A percentile compares a stretch with the other conserved stretches of the same genome.
phyloP scores from a whole-genome alignment of 371 early-diverging fungal genomes.

The Apophysomyces elegans region DNA sequence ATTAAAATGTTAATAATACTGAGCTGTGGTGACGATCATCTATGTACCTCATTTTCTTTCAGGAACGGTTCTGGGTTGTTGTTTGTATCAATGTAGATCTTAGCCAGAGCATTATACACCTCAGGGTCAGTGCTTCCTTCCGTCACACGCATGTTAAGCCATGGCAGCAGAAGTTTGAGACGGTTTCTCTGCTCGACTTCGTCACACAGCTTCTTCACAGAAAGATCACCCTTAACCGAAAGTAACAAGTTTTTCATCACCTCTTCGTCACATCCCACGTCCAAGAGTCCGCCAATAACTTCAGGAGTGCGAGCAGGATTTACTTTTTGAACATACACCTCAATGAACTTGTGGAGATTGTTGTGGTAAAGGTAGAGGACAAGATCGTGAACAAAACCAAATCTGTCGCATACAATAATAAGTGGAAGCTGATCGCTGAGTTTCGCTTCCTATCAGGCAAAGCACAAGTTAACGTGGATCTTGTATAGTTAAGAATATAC shows the following conservation, averaged over 20 bases:
- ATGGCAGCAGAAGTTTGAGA: constrained; percentile 93
- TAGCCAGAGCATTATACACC: constrained; percentile 96
- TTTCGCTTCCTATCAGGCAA: constrained; percentile 77
- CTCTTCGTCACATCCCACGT: constrained; percentile 96
- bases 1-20: constrained; percentile 1
- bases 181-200: constrained; percentile 96
- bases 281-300: constrained; percentile 96
- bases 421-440: constrained; percentile 94
- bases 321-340: constrained; percentile 97
- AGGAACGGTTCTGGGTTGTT: constrained; percentile 97
- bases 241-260: constrained; percentile 88
- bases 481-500: constrained; percentile 18
- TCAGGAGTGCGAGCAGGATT: constrained; percentile 93
- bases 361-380: constrained; percentile 95
- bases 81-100: constrained; percentile 99
- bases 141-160: constrained; percentile 87
- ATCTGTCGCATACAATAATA: constrained; percentile 97
- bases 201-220: constrained; percentile 87
- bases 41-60: constrained; percentile 77
- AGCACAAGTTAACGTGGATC: neutral
- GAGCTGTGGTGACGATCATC: neutral
- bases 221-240: constrained; percentile 79
- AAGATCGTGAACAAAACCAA: constrained; percentile 95
- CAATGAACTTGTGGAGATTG: constrained; percentile 92
- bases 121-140: constrained; percentile 87